Evolutionary conservation across 73 alveolate species (phyloP), one percentile per base, ranked within the genome.

Genomic region (Blepharisma stoltei): DNA sequence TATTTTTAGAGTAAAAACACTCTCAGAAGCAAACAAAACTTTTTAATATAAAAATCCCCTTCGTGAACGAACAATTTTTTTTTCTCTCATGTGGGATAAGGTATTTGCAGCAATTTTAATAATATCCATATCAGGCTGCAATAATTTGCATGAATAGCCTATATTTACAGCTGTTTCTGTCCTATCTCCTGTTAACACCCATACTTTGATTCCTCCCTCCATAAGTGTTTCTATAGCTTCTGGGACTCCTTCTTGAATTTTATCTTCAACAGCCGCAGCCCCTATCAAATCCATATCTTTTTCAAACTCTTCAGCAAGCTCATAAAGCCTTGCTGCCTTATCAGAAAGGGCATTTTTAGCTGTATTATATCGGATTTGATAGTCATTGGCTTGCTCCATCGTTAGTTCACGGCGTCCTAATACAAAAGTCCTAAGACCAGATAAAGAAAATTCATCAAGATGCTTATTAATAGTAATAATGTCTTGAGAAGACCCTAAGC

Each of bases 181-280:
- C 82, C 92, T 94, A 81, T 94, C 99, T 6, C 99, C 99, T 6
- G 99, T 94, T 48, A 94, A 78, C 66, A 94, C 96, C 99, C 99
- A 94, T 52, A 94, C 88, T 79, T 93, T 84, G 44, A 94, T 90
- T 9, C 96, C 97, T n/a, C 97, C 97, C 66, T 87, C 94, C 78
- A 86, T 84, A 38, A 94, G 79, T 2, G 11, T 43, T 14, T n/a
- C 65, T 9, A 87, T 86, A 25, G 95, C 88, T 55, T 84, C 91
- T 0, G 95, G 93, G 21, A 94, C 99, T 27, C 94, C 89, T 54
- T 82, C 86, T 87, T 97, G 96, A 50, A 97, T 90, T 85, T 94
- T 91, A 82, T 97, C 99, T 82, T 97, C 99, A 66, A 97, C 94
- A 4, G 99, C 99, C 14, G 99, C 95, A 9, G 95, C 90, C 52